phyloP scores from a whole-genome alignment of 2,329 filamentous ascomycete genomes.

The Diplodia mutila region DNA sequence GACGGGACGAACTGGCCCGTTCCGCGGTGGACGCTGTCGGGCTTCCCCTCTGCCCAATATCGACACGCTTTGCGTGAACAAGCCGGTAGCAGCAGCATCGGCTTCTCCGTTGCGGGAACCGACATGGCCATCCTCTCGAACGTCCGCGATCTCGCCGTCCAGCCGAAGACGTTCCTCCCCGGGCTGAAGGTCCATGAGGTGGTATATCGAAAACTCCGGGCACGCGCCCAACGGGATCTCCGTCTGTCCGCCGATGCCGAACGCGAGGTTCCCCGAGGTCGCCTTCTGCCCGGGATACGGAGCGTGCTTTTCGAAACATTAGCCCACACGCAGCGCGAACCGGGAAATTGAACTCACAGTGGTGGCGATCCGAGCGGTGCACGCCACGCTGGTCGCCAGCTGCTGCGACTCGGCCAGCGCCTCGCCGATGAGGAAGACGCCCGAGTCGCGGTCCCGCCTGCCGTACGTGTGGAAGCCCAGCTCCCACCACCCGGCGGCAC shows the following conservation, averaged over 20 bases:
- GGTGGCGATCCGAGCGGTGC: slow-evolving; percentile 44
- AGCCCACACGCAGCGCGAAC: neutral
- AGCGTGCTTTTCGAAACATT: slow-evolving; percentile 46
- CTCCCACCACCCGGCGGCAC: neutral
- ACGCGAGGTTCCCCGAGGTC: slow-evolving; percentile 57
- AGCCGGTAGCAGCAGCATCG: neutral
- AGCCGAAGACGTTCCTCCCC: slow-evolving; percentile 30
- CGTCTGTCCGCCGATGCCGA: slow-evolving; percentile 47
- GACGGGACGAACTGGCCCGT: neutral
- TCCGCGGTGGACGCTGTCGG: neutral
- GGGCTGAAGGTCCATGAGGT: slow-evolving; percentile 51
- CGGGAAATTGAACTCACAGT: neutral
- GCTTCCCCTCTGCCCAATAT: neutral
- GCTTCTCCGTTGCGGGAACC: neutral
- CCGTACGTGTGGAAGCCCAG: neutral
- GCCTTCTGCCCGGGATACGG: slow-evolving; percentile 57
- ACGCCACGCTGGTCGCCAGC: slow-evolving; percentile 50
- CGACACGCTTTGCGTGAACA: neutral
- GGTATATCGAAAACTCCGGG: slow-evolving; percentile 54
- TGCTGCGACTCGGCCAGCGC: slow-evolving; percentile 51
- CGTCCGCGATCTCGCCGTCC: neutral
- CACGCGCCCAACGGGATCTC: slow-evolving; percentile 46
- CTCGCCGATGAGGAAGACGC: slow-evolving; percentile 54
- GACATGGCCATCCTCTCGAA: neutral
- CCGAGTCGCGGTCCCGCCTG: no score